Base-by-base conservation (phyloP, 2,329 filamentous ascomycete genomes). In the Neofusicoccum sp. region DNA sequence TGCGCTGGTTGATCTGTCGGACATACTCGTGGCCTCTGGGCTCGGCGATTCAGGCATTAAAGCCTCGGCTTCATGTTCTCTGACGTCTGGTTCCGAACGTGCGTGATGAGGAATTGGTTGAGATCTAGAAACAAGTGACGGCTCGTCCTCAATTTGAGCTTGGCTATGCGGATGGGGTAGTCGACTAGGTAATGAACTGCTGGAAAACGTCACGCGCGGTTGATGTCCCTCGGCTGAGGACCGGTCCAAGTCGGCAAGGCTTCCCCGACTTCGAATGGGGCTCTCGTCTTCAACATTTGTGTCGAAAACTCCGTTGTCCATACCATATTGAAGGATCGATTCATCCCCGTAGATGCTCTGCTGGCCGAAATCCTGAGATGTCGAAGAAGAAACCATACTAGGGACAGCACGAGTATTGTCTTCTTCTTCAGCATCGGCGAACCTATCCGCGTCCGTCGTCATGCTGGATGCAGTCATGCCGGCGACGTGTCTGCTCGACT, bases 351-450 rank as follows among this genome's bases (percentile, higher is more conserved):
- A 76, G 5, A 73, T 28, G 47, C 59, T 61, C 34, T 61, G 45
- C 14, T 52, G 47, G 6, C 59, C 59, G 22, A 44, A 61, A 12
- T 41, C n/a, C 14, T 48, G n/a, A 16, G 56, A 60, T 31, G 22
- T 9, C 8, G 34, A 37, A 6, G 45, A 49, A 5, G 56, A 39
- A 29, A 28, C 31, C 37, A 62, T 45, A 3, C 22, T 37, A 37
- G 33, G 29, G 2, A 16, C 11, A 7, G 11, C 8, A 11, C 29
- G 11, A 2, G 47, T 11, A 12, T 45, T n/a, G 29, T 76, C 72
- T 22, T 77, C 74, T n/a, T 75, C 76, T 22, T 67, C 69, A 43
- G 77, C 77, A 68, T 80, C 77, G 22, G 78, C 76, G 67, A 78
- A 79, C 22, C 76, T 68, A 63, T 79, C 76, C 43, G 77, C 74